phyloP scores from a whole-genome alignment of 2,329 filamentous ascomycete species.

The Drechslerella coelobrocha region DNA sequence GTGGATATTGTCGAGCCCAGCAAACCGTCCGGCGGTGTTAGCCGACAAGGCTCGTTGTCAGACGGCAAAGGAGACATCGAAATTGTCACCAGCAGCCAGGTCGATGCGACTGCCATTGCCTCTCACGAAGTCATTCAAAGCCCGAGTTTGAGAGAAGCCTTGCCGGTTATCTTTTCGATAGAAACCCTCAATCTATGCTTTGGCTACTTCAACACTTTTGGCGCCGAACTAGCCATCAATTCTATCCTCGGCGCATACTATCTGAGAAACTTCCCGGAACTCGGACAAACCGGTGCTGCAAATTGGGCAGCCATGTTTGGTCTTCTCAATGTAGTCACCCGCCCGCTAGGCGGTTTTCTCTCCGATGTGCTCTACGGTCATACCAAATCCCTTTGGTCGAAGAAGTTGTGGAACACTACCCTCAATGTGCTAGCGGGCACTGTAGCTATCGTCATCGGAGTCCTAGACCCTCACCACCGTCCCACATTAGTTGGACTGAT shows the following conservation, averaged over 20 bases:
- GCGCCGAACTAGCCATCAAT: slow-evolving; percentile 70
- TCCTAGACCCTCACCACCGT: slow-evolving; percentile 68
- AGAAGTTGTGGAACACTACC: slow-evolving; percentile 69
- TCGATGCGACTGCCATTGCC: slow-evolving; percentile 55
- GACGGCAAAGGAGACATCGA: slow-evolving; percentile 58
- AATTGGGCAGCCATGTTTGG: slow-evolving; percentile 68
- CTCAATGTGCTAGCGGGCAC: slow-evolving; percentile 66
- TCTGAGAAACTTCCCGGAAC: slow-evolving; percentile 66
- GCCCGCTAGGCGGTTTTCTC: slow-evolving; percentile 63
- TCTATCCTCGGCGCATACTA: slow-evolving; percentile 67
- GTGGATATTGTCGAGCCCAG: slow-evolving; percentile 57
- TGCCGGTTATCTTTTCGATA: slow-evolving; percentile 62
- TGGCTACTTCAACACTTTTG: slow-evolving; percentile 71
- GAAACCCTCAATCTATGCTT: slow-evolving; percentile 66
- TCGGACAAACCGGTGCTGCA: slow-evolving; percentile 66
- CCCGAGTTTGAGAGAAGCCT: slow-evolving; percentile 64
- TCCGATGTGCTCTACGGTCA: slow-evolving; percentile 65
- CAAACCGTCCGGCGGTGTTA: background rate
- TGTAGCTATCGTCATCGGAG: slow-evolving; percentile 69
- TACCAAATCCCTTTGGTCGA: slow-evolving; percentile 66
- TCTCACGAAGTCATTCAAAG: slow-evolving; percentile 63
- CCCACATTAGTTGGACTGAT: slow-evolving; percentile 77
- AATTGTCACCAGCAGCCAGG: slow-evolving; percentile 57
- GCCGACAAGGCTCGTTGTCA: slow-evolving; percentile 50
- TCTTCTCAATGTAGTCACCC: slow-evolving; percentile 62